Evolutionary conservation across 306 rosid species (phyloP), one percentile per base, ranked within the genome.

Genomic region (Dalbergia cochinchinensis): DNA sequence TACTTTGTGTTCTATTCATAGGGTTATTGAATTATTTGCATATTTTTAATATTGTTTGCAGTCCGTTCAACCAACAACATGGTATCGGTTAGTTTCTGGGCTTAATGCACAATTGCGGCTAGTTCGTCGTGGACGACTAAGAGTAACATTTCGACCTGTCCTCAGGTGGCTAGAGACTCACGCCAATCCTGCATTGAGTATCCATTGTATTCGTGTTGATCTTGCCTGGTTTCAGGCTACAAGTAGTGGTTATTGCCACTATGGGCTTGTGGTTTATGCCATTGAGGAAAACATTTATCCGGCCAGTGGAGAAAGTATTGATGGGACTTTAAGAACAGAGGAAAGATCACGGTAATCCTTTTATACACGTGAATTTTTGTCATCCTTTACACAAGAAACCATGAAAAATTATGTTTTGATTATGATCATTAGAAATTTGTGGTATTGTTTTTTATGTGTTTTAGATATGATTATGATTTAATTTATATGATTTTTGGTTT

Each of bases 51-150:
- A 53, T 60, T 66, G 34, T 71, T 72, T 85, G 85, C 89, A 96
- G 99, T 85, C 91, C 10, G 92, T 96, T 65, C 99, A 94, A 57
- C 98, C 99, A 47, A 93, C 99, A 9, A 83, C 90, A 37, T 96
- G 99, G 99, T 96, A 90, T 83, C 89, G 99, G 31, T 83, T 96
- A 82, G 99, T 96, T 82, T 90, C 98, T 76, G 99, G 99, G 79
- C 85, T 96, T 74, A 96, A 96, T 76, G 97, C 99, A 62, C 98
- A 96, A 67, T 83, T 96, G 83, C 96, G 99, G 45, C 86, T 96
- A 82, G 99, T 96, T 83, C 88, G 91, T 55, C 90, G 91, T 76
- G 97, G 99, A 47, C 84, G 97, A 82, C 88, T 96, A 62, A 91
- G 91, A 91, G 90, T 85, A 67, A 93, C 96, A n/a, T 90, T 93